Conservation (phyloP, 2,329 filamentous ascomycete species). For the Byssoonygena ceratinophila region DNA sequence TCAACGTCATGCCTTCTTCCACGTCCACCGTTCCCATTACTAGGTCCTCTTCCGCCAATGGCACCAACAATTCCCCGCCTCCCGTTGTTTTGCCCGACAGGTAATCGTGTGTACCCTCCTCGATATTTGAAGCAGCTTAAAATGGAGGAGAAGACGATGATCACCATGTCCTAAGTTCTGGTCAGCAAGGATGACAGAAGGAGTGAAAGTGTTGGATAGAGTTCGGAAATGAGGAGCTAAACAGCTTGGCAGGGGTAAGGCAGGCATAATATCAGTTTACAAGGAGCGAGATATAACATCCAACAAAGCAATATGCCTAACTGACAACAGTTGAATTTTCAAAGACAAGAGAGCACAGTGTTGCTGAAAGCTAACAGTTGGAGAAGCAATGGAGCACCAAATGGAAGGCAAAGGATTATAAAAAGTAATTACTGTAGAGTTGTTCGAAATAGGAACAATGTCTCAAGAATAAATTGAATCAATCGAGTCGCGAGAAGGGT, state of each 20-base stretch:
- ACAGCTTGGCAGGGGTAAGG: constrained; percentile 3
- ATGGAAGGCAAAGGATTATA: constrained; percentile 3
- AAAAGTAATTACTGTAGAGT: background rate
- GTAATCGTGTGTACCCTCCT: constrained; percentile 28
- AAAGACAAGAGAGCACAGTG: background rate
- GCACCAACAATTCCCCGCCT: constrained; percentile 27
- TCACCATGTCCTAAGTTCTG: constrained; percentile 34
- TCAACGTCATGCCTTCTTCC: constrained; percentile 43
- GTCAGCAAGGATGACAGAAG: constrained; percentile 1
- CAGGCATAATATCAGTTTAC: background rate
- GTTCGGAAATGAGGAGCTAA: background rate
- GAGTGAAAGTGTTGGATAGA: background rate
- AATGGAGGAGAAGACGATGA: constrained; percentile 39
- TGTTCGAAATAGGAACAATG: background rate
- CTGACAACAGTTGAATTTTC: too few species aligned
- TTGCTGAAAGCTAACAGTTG: background rate
- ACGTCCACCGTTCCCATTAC: constrained; percentile 30
- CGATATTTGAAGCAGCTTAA: constrained; percentile 28
- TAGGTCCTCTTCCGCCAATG: constrained; percentile 25
- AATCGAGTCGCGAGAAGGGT: constrained; percentile 31
- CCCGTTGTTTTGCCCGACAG: constrained; percentile 19
- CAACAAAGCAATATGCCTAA: background rate
- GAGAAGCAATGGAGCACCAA: background rate
- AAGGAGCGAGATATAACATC: background rate
- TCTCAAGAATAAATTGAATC: constrained; percentile 9